phyloP scores from a whole-genome alignment of 2,329 filamentous ascomycete genomes.

The Trichoderma sp. region DNA sequence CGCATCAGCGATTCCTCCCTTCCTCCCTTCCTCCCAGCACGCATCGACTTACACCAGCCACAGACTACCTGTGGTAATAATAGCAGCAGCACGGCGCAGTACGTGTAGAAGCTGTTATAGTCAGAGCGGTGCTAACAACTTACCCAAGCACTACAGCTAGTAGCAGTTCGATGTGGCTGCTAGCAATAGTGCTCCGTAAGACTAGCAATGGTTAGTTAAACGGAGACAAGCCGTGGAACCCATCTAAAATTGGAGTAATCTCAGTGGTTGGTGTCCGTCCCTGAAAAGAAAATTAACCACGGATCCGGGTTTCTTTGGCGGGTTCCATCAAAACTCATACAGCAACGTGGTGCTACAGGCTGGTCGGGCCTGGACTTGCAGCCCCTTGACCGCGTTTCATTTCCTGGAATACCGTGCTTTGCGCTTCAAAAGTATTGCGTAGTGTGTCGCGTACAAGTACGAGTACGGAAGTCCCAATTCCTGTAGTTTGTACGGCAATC shows the following conservation, averaged over 20 bases:
- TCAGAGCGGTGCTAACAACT: background rate
- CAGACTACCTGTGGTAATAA: background rate
- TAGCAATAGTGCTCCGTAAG: background rate
- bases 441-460: background rate
- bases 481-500: background rate
- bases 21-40: conserved; percentile 1
- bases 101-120: background rate
- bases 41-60: background rate
- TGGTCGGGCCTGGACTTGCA: background rate
- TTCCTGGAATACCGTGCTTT: background rate
- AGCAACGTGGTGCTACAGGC: background rate
- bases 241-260: conserved; percentile 29
- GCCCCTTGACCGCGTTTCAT: conserved; percentile 18
- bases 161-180: background rate
- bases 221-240: conserved; percentile 19
- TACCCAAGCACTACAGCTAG: background rate
- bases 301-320: conserved; percentile 7
- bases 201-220: background rate
- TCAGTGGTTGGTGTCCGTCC: background rate
- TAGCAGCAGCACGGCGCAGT: background rate
- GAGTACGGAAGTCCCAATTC: background rate
- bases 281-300: background rate
- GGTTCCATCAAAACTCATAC: conserved; percentile 1
- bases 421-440: background rate
- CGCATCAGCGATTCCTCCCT: conserved; percentile 23